A percentile compares a stretch with the other conserved stretches of the same genome.
Conservation (phyloP, 2,329 filamentous ascomycete species). For the Penicillium sp. region DNA sequence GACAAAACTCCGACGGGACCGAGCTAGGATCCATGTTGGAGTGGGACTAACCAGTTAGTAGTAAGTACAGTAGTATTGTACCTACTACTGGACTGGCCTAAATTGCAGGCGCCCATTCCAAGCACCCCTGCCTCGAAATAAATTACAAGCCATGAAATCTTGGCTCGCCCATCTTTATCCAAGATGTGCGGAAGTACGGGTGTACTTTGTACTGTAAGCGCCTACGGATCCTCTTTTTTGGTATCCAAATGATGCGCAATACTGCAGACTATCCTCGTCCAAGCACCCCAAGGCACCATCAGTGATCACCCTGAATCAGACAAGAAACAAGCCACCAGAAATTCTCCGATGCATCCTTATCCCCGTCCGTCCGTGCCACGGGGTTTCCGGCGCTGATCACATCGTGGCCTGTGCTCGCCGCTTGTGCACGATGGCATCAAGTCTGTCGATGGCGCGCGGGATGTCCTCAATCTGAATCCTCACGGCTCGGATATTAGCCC, state of each 20-base stretch:
- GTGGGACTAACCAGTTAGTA: neutral
- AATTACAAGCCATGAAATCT: conserved; percentile 20
- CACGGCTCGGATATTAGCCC: conserved; percentile 22
- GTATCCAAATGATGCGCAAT: neutral
- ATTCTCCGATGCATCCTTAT: conserved; percentile 16
- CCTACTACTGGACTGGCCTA: neutral
- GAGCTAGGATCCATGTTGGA: neutral
- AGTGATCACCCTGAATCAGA: neutral
- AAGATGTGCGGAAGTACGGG: neutral
- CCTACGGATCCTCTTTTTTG: neutral
- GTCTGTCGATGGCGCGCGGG: conserved; percentile 17
- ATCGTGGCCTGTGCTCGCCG: conserved; percentile 26
- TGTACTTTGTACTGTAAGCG: neutral
- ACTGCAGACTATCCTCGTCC: neutral
- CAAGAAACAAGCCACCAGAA: conserved; percentile 1
- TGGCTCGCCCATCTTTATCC: neutral
- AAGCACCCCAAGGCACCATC: neutral
- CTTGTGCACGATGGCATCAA: conserved; percentile 33
- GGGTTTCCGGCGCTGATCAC: conserved; percentile 15
- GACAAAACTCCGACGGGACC: conserved; percentile 1
- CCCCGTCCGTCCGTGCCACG: neutral
- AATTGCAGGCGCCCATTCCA: conserved; percentile 3
- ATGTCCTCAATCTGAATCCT: neutral
- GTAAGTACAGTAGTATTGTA: neutral
- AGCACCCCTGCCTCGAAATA: neutral